Evolutionary conservation across 208 protist species (phyloP), one percentile per base, ranked within the genome.

Genomic region (Acanthamoeba healyi): DNA sequence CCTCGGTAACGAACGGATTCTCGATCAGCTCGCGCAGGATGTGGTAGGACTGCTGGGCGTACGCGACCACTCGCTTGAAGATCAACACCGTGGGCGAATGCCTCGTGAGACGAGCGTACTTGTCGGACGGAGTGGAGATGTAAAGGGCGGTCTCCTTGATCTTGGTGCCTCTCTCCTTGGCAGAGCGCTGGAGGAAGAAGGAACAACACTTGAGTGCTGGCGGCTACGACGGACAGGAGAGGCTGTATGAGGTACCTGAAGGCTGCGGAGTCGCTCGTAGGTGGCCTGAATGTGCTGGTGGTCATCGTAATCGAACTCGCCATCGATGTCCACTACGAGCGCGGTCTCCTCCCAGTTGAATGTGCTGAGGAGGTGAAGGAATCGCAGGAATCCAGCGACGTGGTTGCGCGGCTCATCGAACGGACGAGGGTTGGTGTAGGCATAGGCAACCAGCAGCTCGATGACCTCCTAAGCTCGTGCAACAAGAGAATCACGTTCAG

Each of bases 301-400:
- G 32, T 87, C 49, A 22, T 54, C 49, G 29, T 54, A 54, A 15
- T 54, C 49, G 26, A 87, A 63, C 44, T 87, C 79, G 7, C 32
- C 22, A 32, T 87, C 79, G 32, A 87, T 87, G 56, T 91, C 84
- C 32, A 91, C 84, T 12, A 91, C 40, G 0, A 91, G 84, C 5
- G 84, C 56, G 15, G 46, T 91, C 29, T 91, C n/a, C 84, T 63
- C 84, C 84, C 84, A 91, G 58, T 91, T 42, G 63, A 72, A 91
- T 10, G 22, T 51, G 58, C 38, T 51, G 10, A 91, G 38, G 32
- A 91, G 84, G 32, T 91, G 54, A 12, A 91, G 84, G 58, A 91
- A 91, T 12, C 84, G 84, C 46, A 91, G 9, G 84, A 91, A 91
- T 3, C 36, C 84, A 9, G 38, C 63, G 26, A 91, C 24, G 32